Base-by-base conservation (phyloP, 2,329 filamentous ascomycete genomes). In the Aspergillus pseudonomiae region DNA sequence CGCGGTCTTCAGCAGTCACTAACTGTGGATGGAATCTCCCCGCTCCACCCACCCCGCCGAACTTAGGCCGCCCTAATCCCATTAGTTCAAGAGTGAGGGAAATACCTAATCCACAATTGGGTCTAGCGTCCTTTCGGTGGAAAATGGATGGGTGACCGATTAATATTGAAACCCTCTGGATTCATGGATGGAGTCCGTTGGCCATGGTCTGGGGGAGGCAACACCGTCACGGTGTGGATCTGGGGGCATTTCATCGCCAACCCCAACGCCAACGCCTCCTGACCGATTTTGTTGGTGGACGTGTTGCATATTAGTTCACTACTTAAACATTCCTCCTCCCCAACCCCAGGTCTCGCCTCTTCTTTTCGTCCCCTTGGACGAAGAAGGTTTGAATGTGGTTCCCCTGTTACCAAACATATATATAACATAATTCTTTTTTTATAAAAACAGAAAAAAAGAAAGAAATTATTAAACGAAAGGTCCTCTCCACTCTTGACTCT, bases 301-400 rank as follows among this genome's bases (percentile, higher is more conserved):
- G 19, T 55, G 32, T 39, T 55, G 21, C 56, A 59, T 58, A 58
- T 48, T 28, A 30, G 32, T 58, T n/a, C 26, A 41, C 21, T 73
- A 75, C 71, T 75, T 76, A 77, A 77, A 69, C 68, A 64, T 69
- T 70, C 68, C 63, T 65, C 65, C 56, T 68, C 66, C 72, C 68
- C 68, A 59, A 43, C 57, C 65, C 67, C 67, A 65, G 58, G 62
- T 65, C 65, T 69, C 59, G 58, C 60, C 66, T 68, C 60, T 61
- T 63, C 39, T 66, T 69, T 67, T 63, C 60, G 66, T 62, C 65
- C 65, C 60, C 53, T 66, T 68, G 68, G 66, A 70, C 66, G 66
- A 66, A 64, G 63, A 26, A 61, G 61, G 63, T 56, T 64, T 61
- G 58, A 56, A 63, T 41, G 43, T 52, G 48, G 48, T 58, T 39